Evolutionary conservation across 768 basidiomycete species (phyloP).

Genomic region (Mycena polygramma): DNA sequence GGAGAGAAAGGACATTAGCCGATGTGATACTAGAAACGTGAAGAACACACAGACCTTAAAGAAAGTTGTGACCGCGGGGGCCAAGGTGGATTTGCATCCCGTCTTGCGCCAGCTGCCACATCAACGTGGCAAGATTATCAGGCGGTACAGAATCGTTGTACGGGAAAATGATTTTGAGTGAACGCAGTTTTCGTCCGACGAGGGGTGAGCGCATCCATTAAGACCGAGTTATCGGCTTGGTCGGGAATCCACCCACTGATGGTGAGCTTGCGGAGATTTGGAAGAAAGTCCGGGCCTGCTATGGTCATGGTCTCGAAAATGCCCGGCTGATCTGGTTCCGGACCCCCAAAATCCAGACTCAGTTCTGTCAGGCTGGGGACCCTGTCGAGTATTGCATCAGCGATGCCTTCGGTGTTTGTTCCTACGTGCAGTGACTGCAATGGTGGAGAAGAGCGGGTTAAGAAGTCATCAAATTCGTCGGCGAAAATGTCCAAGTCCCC

Average conservation of each 20-base stretch:
- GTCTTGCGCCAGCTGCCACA: background rate
- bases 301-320: background rate
- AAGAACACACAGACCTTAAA: too few species aligned
- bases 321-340: too few species aligned
- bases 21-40: too few species aligned
- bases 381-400: background rate
- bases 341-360: background rate
- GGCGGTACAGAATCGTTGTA: background rate
- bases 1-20: too few species aligned
- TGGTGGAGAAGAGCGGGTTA: slow-evolving; percentile 13
- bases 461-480: slow-evolving; percentile 7
- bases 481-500: background rate
- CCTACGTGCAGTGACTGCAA: background rate
- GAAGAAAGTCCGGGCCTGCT: background rate
- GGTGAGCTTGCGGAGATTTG: background rate
- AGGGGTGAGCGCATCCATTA: background rate
- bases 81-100: slow-evolving; percentile 16
- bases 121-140: background rate
- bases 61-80: background rate
- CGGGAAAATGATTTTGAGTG: background rate
- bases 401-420: background rate
- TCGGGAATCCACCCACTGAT: background rate
- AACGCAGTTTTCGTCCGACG: background rate
- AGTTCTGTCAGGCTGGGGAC: slow-evolving; percentile 6
- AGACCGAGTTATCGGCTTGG: background rate